These are phyloP conservation scores for Epichloe amarillans DNA, from an alignment of 2,329 filamentous ascomycete species.

Conservation along the genomic window DNA sequence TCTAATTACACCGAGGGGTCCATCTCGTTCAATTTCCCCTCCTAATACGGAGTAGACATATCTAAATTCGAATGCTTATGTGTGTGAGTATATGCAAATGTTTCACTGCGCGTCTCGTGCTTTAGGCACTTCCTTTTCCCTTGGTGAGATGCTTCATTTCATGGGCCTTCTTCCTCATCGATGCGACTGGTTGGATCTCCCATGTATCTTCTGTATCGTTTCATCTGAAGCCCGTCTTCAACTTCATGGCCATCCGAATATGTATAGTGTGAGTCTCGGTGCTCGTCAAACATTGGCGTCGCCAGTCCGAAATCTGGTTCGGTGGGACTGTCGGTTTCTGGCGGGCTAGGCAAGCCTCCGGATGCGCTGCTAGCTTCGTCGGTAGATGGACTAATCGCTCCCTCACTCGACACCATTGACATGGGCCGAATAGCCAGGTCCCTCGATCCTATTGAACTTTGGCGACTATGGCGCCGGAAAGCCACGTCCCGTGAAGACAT, in stretches of 20 bases:
- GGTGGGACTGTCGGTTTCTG: constrained; percentile 21
- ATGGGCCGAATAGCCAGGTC: constrained; percentile 5
- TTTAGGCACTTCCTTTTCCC: neutral
- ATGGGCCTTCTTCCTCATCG: constrained; percentile 21
- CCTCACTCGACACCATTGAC: constrained; percentile 20
- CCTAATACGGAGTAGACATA: neutral
- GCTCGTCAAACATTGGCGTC: constrained; percentile 13
- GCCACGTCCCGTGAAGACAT: neutral
- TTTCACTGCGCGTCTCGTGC: neutral
- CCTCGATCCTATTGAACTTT: constrained; percentile 4
- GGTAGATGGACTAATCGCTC: constrained; percentile 21
- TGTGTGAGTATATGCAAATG: neutral
- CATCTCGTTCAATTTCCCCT: neutral
- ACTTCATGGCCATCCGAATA: constrained; percentile 17
- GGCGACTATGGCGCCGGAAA: constrained; percentile 3
- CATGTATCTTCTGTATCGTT: constrained; percentile 21
- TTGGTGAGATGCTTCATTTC: neutral
- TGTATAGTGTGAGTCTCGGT: constrained; percentile 17
- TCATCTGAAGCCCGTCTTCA: constrained; percentile 23
- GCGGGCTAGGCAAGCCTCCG: constrained; percentile 21
- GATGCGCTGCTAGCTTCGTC: constrained; percentile 22
- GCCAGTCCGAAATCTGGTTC: constrained; percentile 14
- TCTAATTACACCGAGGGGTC: neutral
- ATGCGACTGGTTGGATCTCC: constrained; percentile 22
- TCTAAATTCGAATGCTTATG: neutral